A percentile compares a stretch with the other conserved stretches of the same genome.
phyloP scores from a whole-genome alignment of 2,329 filamentous ascomycete genomes.

The Sporothrix schenckii region DNA sequence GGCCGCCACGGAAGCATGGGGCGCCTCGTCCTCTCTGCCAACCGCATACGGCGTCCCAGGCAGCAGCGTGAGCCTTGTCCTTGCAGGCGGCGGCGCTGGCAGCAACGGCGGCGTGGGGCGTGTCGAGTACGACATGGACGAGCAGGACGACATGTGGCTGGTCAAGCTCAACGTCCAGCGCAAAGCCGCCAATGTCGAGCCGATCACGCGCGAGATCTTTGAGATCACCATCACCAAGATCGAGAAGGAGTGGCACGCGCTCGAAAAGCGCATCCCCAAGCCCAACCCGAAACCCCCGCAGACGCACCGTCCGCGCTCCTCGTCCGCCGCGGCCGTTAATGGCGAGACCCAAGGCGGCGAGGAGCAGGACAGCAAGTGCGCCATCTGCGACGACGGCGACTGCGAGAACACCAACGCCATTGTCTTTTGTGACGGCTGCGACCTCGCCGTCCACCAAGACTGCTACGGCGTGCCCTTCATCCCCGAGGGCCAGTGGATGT shows the following conservation, averaged over 20 bases:
- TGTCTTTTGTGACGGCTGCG: constrained; percentile 97
- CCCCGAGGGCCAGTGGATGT: constrained; percentile 97
- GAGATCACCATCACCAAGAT: constrained; percentile 99
- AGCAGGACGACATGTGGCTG: constrained; percentile 97
- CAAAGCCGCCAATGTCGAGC: constrained; percentile 71
- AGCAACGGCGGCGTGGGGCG: constrained; percentile 63
- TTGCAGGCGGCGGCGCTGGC: constrained; percentile 28
- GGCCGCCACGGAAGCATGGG: constrained; percentile 50
- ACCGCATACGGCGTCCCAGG: constrained; percentile 41
- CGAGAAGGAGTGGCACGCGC: constrained; percentile 95
- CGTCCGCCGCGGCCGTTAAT: constrained; percentile 92
- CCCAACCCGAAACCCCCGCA: constrained; percentile 95
- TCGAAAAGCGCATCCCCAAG: constrained; percentile 96
- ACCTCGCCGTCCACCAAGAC: constrained; percentile 96
- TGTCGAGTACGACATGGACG: constrained; percentile 99
- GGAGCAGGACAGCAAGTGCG: constrained; percentile 96
- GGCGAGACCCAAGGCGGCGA: constrained; percentile 84
- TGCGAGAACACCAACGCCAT: constrained; percentile 99
- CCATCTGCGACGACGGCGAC: constrained; percentile 98
- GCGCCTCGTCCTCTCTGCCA: not conserved
- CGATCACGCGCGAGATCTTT: constrained; percentile 90
- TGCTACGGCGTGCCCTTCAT: constrained; percentile 99
- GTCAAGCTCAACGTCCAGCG: constrained; percentile 79
- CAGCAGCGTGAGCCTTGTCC: constrained; percentile 50
- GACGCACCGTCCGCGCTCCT: constrained; percentile 88